Percentiles rank a stretch among this genome's conserved stretches.
phyloP scores from a whole-genome alignment of 2,329 filamentous ascomycete species.

The Byssochlamys sp. region DNA sequence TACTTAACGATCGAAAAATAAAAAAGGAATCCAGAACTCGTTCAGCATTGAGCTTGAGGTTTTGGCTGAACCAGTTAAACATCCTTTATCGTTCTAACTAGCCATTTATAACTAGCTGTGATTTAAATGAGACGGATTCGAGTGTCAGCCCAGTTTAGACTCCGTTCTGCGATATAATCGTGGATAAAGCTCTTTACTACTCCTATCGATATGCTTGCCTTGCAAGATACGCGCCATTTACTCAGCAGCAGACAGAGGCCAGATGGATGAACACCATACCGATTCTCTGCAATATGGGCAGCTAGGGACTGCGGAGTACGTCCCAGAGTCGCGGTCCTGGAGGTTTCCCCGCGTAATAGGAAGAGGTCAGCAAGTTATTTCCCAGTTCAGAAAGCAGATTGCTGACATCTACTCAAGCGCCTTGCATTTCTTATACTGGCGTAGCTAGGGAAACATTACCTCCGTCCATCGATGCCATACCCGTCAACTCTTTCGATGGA shows the following conservation, averaged over 20 bases:
- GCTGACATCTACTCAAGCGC: conserved; percentile 9
- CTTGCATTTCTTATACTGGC: conserved; percentile 21
- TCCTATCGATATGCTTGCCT: conserved; percentile 22
- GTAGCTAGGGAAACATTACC: conserved; percentile 17
- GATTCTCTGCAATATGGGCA: conserved; percentile 50
- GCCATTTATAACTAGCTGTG: not conserved
- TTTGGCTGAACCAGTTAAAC: too few species aligned
- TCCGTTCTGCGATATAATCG: conserved; percentile 1
- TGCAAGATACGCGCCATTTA: conserved; percentile 13
- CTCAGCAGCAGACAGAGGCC: conserved; percentile 32
- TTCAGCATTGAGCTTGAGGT: not conserved
- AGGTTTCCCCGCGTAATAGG: conserved; percentile 33
- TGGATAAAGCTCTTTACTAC: conserved; percentile 13
- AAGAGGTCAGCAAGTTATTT: conserved; percentile 13
- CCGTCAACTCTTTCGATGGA: conserved; percentile 3
- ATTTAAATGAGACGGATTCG: not conserved
- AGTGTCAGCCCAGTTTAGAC: not conserved
- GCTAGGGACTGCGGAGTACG: conserved; percentile 44
- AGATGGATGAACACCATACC: conserved; percentile 47
- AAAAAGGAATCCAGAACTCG: not conserved
- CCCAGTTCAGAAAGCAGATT: not conserved
- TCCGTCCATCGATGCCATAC: conserved; percentile 11
- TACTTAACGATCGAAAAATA: not conserved
- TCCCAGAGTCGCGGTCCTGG: conserved; percentile 40
- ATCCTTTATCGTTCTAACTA: not conserved